A percentile compares a stretch with the other conserved stretches of the same genome.
Conservation (phyloP, 1,139 yeast species). For the Blastobotrys proliferans region DNA sequence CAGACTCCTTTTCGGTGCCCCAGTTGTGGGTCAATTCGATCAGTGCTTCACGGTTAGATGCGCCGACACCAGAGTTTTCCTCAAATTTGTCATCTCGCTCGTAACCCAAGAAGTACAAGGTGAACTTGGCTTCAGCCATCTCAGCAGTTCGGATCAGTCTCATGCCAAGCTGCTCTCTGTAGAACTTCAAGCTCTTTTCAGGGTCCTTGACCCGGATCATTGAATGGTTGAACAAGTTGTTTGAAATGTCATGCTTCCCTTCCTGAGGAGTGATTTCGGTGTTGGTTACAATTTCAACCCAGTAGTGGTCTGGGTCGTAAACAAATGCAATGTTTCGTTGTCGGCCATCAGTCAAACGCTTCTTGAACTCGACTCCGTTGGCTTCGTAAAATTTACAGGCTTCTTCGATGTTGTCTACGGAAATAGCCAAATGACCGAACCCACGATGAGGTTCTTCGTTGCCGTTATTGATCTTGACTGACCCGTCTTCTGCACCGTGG, state of each 20-base stretch:
- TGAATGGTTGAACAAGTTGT: conserved; percentile 75
- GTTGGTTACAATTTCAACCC: conserved; percentile 87
- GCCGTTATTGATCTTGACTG: conserved; percentile 67
- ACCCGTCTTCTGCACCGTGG: conserved; percentile 67
- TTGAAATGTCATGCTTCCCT: conserved; percentile 31
- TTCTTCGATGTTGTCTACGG: conserved; percentile 72
- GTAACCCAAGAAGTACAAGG: conserved; percentile 81
- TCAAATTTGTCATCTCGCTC: conserved; percentile 35
- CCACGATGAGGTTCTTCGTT: conserved; percentile 82
- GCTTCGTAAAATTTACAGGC: conserved; percentile 52
- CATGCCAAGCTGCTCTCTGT: conserved; percentile 76
- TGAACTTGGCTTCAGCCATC: conserved; percentile 68
- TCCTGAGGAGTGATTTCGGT: conserved; percentile 32
- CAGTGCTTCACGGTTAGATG: conserved; percentile 52
- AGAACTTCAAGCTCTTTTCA: conserved; percentile 66
- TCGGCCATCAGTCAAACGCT: conserved; percentile 82
- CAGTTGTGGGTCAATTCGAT: conserved; percentile 90
- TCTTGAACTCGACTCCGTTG: conserved; percentile 70
- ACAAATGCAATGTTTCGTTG: conserved; percentile 91
- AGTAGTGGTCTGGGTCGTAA: conserved; percentile 92
- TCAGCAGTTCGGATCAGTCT: conserved; percentile 55
- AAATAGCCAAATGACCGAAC: conserved; percentile 87
- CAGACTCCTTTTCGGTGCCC: conserved; percentile 82
- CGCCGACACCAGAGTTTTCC: conserved; percentile 28
- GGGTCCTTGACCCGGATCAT: conserved; percentile 94